Base-by-base conservation (phyloP, 805 yeast species). In the Hanseniaspora guilliermondii region DNA sequence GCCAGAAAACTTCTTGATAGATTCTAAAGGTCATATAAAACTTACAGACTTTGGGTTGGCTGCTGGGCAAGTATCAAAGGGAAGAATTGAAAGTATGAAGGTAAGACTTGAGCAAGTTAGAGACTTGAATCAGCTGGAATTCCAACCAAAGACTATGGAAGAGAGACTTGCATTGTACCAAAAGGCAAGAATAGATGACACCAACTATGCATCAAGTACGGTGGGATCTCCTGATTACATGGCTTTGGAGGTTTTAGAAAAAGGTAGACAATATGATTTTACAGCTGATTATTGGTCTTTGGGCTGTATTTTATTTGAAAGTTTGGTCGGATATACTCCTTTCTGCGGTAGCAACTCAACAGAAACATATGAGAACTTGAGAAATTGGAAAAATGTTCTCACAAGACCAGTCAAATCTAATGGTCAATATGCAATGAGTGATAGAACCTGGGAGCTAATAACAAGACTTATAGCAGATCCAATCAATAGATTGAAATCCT, bases 181-280 rank as follows among this genome's bases (percentile, higher is more conserved):
- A 58, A 80, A 83, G n/a, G 67, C 83, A 53, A 79, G 95, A 60
- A 83, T 80, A 57, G 64, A 66, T 6, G 95, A 88, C 61, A 76
- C 86, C 56, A 87, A 85, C 61, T 83, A 85, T 63, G 97, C 99
- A 17, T 86, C 87, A 62, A 87, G 97, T 1, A 87, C 91, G 61
- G 99, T 93, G 16, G 99, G 99, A 0, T 85, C 95, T 5, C 99
- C 99, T 1, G 99, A 93, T 68, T 93, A 93, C 66, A 93, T 93
- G 99, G 98, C 99, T 1, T 74, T 93, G 49, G 99, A 93, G 68
- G 97, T 93, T 12, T 77, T 93, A 53, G 95, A 87, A 68, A 64
- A 61, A 46, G 98, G 98, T 7, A 85, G 84, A 64, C 80, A 82
- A 56, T 93, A 93, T 68, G 96, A 93, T 65, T 89, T 83, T 66